A percentile compares a stretch with the other conserved stretches of the same genome.
Conservation (phyloP, 2,329 filamentous ascomycete species). For the Epichloe hybrida region DNA sequence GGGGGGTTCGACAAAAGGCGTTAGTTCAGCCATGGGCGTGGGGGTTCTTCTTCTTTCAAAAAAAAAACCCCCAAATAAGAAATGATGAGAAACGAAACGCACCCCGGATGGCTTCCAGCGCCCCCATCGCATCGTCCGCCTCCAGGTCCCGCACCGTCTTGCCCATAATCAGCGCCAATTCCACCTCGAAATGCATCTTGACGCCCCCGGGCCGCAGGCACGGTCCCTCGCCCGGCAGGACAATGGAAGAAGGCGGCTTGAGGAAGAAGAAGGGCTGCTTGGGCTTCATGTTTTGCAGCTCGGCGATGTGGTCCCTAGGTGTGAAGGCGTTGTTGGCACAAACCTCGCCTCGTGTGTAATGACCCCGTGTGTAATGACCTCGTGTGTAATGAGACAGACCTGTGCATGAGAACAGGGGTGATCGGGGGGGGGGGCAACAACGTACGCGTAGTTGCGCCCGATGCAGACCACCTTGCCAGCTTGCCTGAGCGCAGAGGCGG, state of each 20-base stretch:
- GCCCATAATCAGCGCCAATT: constrained; percentile 81
- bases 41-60: too few species aligned
- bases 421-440: constrained; percentile 6
- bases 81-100: constrained; percentile 10
- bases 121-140: constrained; percentile 58
- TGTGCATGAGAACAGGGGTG: background rate
- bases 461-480: constrained; percentile 80
- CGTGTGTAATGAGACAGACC: too few species aligned
- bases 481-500: constrained; percentile 33
- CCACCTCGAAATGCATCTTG: constrained; percentile 86
- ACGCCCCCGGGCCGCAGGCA: constrained; percentile 71
- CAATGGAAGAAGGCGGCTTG: constrained; percentile 79
- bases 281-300: constrained; percentile 75
- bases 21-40: too few species aligned
- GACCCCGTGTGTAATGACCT: too few species aligned
- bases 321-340: background rate
- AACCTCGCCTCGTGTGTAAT: background rate
- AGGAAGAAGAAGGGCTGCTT: constrained; percentile 99
- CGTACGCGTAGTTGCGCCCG: constrained; percentile 88
- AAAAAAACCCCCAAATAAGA: too few species aligned
- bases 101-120: constrained; percentile 73
- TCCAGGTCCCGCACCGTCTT: constrained; percentile 65
- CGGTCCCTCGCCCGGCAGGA: constrained; percentile 64
- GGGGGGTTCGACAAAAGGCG: too few species aligned
- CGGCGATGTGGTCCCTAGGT: constrained; percentile 73